Percentiles rank a stretch among this genome's conserved stretches.
phyloP scores from a whole-genome alignment of 2,329 filamentous ascomycete species.

The Alternaria gansuensis region DNA sequence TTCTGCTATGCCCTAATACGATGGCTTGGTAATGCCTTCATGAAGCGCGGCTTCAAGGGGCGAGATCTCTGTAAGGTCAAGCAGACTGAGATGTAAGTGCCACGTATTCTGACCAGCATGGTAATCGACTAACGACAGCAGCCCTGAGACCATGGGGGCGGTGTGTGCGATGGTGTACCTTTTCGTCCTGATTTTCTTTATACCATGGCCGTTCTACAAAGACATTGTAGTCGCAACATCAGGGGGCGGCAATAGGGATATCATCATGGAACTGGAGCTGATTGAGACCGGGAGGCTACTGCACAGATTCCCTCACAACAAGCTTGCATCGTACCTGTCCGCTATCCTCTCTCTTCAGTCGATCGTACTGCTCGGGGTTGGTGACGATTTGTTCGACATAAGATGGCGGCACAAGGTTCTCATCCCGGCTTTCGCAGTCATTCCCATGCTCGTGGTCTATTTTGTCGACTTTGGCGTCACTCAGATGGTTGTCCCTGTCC shows the following conservation, averaged over 20 bases:
- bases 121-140: slow-evolving; percentile 47
- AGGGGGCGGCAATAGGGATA: slow-evolving; percentile 89
- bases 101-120: slow-evolving; percentile 4
- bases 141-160: slow-evolving; percentile 94
- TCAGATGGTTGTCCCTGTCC: slow-evolving; percentile 88
- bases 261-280: slow-evolving; percentile 75
- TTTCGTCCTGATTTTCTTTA: slow-evolving; percentile 86
- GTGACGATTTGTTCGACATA: slow-evolving; percentile 97
- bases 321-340: slow-evolving; percentile 95
- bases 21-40: slow-evolving; percentile 92
- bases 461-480: slow-evolving; percentile 99
- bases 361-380: slow-evolving; percentile 88
- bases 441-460: slow-evolving; percentile 95
- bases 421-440: slow-evolving; percentile 91
- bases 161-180: slow-evolving; percentile 93
- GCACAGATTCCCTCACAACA: slow-evolving; percentile 92
- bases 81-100: slow-evolving; percentile 74
- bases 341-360: slow-evolving; percentile 92
- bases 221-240: slow-evolving; percentile 96
- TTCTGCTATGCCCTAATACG: slow-evolving; percentile 85
- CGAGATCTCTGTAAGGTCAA: slow-evolving; percentile 84
- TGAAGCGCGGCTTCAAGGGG: slow-evolving; percentile 87
- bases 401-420: slow-evolving; percentile 99
- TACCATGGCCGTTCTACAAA: slow-evolving; percentile 97
- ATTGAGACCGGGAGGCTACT: slow-evolving; percentile 85